Conservation (phyloP, 1,284 basidiomycete genomes). For the Thecaphora thlaspeos region DNA sequence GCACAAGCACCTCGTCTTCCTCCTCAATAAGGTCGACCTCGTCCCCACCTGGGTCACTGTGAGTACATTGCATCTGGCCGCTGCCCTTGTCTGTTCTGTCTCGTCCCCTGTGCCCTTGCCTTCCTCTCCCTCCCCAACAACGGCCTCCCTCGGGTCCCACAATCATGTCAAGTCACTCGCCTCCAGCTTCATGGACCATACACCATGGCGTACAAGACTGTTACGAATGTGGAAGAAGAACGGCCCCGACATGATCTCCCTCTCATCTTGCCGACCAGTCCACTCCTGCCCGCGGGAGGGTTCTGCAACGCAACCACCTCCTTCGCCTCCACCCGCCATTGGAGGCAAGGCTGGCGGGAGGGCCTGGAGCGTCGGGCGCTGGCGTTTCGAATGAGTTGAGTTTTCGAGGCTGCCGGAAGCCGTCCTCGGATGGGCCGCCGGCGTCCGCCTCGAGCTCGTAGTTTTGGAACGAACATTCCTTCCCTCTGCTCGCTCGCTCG, state of each 20-base stretch:
- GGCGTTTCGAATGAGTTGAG: constrained; percentile 53
- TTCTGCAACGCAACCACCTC: constrained; percentile 37
- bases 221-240: constrained; percentile 68
- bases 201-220: constrained; percentile 59
- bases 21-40: constrained; percentile 98
- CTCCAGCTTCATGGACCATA: constrained; percentile 18
- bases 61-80: constrained; percentile 59
- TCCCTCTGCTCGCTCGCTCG: neutral
- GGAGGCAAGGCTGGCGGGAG: constrained; percentile 51
- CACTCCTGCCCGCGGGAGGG: constrained; percentile 58
- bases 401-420: constrained; percentile 18
- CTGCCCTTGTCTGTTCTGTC: constrained; percentile 1
- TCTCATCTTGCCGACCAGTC: constrained; percentile 53
- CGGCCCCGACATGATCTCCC: constrained; percentile 59
- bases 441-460: constrained; percentile 41
- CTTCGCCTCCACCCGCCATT: constrained; percentile 57
- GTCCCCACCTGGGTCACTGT: constrained; percentile 99
- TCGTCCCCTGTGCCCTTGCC: constrained; percentile 3
- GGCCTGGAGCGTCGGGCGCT: constrained; percentile 41
- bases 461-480: constrained; percentile 48
- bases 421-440: neutral
- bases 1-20: constrained; percentile 93
- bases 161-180: constrained; percentile 57
- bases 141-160: constrained; percentile 33
- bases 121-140: constrained; percentile 3